These are phyloP conservation scores for Candida smagusa DNA, from an alignment of 1,139 yeast genomes.

Conservation along the genomic window DNA sequence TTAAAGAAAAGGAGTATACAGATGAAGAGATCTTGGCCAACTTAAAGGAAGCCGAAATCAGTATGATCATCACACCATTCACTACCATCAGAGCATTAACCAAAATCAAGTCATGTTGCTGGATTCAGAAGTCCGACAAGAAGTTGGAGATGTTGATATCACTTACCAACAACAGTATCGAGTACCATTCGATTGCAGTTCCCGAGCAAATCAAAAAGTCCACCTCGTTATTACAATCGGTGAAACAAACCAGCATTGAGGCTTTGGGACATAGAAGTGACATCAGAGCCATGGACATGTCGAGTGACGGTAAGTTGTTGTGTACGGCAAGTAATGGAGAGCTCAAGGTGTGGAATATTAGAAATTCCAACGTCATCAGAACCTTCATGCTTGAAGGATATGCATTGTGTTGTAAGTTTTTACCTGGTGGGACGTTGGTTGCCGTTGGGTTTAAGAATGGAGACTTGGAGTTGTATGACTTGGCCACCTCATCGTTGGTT, in stretches of 20 bases:
- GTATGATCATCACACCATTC: slow-evolving; percentile 61
- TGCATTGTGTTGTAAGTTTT: slow-evolving; percentile 73
- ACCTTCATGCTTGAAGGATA: slow-evolving; percentile 76
- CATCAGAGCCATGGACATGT: slow-evolving; percentile 76
- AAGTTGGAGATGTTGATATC: slow-evolving; percentile 61
- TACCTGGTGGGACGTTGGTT: slow-evolving; percentile 88
- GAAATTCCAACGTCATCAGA: slow-evolving; percentile 71
- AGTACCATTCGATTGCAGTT: slow-evolving; percentile 55
- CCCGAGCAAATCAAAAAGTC: slow-evolving; percentile 48
- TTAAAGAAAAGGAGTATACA: slow-evolving; percentile 61
- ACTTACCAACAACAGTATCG: slow-evolving; percentile 71
- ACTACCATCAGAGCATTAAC: slow-evolving; percentile 56
- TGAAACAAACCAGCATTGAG: slow-evolving; percentile 58
- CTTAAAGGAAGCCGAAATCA: slow-evolving; percentile 52
- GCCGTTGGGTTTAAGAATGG: slow-evolving; percentile 93
- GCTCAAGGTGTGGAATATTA: slow-evolving; percentile 83
- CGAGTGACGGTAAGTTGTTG: slow-evolving; percentile 73
- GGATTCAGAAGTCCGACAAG: slow-evolving; percentile 46
- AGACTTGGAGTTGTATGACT: slow-evolving; percentile 76
- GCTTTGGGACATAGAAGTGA: slow-evolving; percentile 87
- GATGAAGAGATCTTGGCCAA: slow-evolving; percentile 60
- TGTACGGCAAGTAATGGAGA: slow-evolving; percentile 92
- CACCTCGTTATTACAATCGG: slow-evolving; percentile 32
- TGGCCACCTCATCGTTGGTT: slow-evolving; percentile 72
- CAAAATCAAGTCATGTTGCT: slow-evolving; percentile 55